phyloP scores from a whole-genome alignment of 202 grass and related monocot genomes.

The Setaria viridis region DNA sequence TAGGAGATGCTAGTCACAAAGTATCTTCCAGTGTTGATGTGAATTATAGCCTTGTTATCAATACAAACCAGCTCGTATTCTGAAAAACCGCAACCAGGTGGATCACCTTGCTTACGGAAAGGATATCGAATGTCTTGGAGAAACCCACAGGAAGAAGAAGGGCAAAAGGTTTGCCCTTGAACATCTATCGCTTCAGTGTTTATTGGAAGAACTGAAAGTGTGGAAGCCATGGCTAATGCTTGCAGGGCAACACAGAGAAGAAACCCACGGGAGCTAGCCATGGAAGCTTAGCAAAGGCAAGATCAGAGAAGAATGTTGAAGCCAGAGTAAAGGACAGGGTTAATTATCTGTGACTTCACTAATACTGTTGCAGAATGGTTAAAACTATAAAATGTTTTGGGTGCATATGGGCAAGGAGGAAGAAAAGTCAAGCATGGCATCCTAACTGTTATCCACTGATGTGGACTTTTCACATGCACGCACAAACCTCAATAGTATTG shows the following conservation, averaged over 20 bases:
- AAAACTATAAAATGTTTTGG: not conserved
- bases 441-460: not conserved
- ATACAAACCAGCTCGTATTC: slow-evolving; percentile 40
- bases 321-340: not conserved
- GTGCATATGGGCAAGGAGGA: not conserved
- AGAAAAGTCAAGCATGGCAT: not conserved
- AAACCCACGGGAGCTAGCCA: not conserved
- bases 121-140: not conserved
- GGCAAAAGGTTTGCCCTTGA: not conserved
- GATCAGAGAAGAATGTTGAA: not conserved
- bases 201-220: not conserved
- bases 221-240: not conserved
- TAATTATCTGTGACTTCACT: too few relatives aligned
- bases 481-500: not conserved
- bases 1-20: slow-evolving; percentile 45
- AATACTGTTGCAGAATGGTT: not conserved
- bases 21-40: slow-evolving; percentile 28
- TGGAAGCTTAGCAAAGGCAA: not conserved
- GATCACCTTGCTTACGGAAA: slow-evolving; percentile 43
- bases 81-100: slow-evolving; percentile 20
- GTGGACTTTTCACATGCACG: not conserved
- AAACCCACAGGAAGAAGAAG: slow-evolving; percentile 54
- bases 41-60: slow-evolving; percentile 26
- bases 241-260: not conserved
- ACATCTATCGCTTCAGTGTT: not conserved